A percentile compares a stretch with the other conserved stretches of the same genome.
Evolutionary conservation across 768 basidiomycete genomes (phyloP).

Genomic region (Sistotremastrum niveocremeum): DNA sequence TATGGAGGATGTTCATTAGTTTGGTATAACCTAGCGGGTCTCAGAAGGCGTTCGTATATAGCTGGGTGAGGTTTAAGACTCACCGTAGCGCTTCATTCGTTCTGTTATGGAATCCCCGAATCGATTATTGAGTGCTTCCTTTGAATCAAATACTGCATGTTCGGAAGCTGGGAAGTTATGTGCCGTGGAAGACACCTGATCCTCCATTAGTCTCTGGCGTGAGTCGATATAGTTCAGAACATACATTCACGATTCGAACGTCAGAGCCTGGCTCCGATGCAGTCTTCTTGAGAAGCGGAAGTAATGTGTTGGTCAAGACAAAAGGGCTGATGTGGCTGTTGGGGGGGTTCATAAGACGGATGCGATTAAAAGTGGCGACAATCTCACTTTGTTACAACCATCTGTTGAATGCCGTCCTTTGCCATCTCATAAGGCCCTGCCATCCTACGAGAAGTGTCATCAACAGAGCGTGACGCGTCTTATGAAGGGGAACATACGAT

Average conservation of each 20-base stretch:
- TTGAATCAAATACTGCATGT: too few relatives aligned
- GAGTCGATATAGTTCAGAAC: constrained; percentile 6
- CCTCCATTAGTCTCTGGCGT: too few relatives aligned
- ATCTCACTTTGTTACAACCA: constrained; percentile 33
- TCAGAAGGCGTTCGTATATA: too few relatives aligned
- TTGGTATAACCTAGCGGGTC: constrained; percentile 32
- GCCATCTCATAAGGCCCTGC: too few relatives aligned
- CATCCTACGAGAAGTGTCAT: too few relatives aligned
- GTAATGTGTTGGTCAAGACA: constrained; percentile 37
- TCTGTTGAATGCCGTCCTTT: constrained; percentile 19
- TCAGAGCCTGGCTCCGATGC: constrained; percentile 34
- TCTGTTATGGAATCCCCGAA: too few relatives aligned
- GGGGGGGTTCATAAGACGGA: constrained; percentile 10
- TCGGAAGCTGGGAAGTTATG: too few relatives aligned
- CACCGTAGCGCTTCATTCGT: too few relatives aligned
- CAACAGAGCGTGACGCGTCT: too few relatives aligned
- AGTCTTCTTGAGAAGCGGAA: constrained; percentile 39
- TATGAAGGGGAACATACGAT: constrained; percentile 19
- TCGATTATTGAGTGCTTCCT: too few relatives aligned
- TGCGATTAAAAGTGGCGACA: not conserved
- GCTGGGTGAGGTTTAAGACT: too few relatives aligned
- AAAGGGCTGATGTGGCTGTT: constrained; percentile 39
- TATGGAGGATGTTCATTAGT: constrained; percentile 36
- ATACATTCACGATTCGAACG: constrained; percentile 46
- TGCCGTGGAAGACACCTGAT: too few relatives aligned